phyloP scores from a whole-genome alignment of 495 filamentous ascomycete genomes.

The Daldinia childiae region DNA sequence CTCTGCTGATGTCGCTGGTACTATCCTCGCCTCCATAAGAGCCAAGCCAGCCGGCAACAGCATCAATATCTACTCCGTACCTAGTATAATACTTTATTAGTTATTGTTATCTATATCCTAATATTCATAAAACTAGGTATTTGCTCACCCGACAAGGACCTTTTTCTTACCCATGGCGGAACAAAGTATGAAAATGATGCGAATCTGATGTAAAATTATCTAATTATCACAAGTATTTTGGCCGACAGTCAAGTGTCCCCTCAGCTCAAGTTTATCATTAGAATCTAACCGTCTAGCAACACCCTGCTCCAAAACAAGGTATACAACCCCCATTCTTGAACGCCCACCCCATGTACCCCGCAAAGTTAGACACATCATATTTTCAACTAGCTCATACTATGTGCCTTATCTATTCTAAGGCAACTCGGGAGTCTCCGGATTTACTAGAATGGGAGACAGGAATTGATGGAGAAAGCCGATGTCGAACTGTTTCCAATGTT shows the following conservation, averaged over 20 bases:
- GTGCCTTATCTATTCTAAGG: background rate
- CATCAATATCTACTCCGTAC: conserved; percentile 58
- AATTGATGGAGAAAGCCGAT: background rate
- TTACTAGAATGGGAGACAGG: background rate
- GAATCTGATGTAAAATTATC: background rate
- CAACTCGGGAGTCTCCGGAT: background rate
- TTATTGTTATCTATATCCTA: background rate
- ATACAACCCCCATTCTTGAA: conserved; percentile 5
- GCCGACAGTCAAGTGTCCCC: background rate
- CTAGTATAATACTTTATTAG: conserved; percentile 23
- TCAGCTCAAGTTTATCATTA: background rate
- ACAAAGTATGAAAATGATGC: background rate
- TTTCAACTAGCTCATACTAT: background rate
- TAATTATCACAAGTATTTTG: background rate
- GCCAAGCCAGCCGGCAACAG: conserved; percentile 57
- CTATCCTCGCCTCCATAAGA: conserved; percentile 54
- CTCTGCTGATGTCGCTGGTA: conserved; percentile 60
- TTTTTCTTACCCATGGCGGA: conserved; percentile 68
- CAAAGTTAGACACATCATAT: background rate
- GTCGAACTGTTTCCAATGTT: background rate
- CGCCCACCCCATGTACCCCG: conserved; percentile 2
- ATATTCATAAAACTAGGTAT: background rate
- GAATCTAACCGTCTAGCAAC: background rate
- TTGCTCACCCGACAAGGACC: conserved; percentile 57
- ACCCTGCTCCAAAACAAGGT: background rate